Evolutionary conservation across 2,329 filamentous ascomycete species (phyloP).

Genomic region (Alternaria conjuncta): DNA sequence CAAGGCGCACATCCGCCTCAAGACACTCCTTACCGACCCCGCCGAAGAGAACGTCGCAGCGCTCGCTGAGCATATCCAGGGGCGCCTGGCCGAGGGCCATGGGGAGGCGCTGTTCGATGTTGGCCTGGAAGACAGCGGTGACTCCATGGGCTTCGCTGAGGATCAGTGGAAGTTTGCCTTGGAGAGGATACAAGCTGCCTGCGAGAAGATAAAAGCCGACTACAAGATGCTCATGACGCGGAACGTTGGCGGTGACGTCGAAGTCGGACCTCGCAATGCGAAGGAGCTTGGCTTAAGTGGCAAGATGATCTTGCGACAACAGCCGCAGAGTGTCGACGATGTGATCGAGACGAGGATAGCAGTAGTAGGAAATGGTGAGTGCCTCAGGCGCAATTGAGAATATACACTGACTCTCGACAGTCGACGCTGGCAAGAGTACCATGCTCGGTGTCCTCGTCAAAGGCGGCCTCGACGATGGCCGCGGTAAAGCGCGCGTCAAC

Average conservation of each 20-base stretch:
- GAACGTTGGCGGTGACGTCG: constrained; percentile 79
- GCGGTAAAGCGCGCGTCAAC: constrained; percentile 91
- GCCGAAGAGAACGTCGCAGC: constrained; percentile 66
- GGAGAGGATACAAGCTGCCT: constrained; percentile 68
- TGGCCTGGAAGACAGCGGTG: constrained; percentile 87
- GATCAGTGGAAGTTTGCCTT: constrained; percentile 79
- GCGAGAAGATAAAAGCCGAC: constrained; percentile 71
- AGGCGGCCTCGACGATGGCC: constrained; percentile 90
- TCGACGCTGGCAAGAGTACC: constrained; percentile 96
- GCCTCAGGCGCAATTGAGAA: not conserved
- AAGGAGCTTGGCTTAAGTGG: constrained; percentile 79
- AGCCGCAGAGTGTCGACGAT: constrained; percentile 76
- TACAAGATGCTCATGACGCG: constrained; percentile 86
- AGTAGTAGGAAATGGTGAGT: constrained; percentile 86
- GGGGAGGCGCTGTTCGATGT: constrained; percentile 92
- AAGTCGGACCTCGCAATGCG: constrained; percentile 68
- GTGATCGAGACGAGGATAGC: constrained; percentile 96
- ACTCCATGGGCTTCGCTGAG: constrained; percentile 77
- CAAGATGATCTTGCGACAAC: constrained; percentile 83
- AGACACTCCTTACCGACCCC: constrained; percentile 71
- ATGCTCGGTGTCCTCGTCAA: constrained; percentile 96
- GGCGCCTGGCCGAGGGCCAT: constrained; percentile 75
- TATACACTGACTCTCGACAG: constrained; percentile 50
- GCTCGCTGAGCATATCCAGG: constrained; percentile 69
- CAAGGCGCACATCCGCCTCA: constrained; percentile 68